Conservation (phyloP, 2,329 filamentous ascomycete genomes). For the Aspergillus chevalieri region DNA sequence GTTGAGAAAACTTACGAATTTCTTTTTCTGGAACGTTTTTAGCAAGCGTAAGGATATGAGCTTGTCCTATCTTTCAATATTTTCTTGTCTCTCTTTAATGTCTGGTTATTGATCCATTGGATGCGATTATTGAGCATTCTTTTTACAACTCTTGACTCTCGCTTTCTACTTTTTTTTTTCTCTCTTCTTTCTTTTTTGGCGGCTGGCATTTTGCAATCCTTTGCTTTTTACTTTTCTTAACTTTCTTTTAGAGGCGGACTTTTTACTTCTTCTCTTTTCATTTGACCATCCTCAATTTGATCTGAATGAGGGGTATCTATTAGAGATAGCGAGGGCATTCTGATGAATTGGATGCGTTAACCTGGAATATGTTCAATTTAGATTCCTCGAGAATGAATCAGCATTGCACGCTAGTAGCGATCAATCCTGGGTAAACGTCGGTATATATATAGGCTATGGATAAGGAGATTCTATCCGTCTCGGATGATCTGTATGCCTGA, state of each 20-base stretch:
- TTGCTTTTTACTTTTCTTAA: neutral
- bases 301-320: neutral
- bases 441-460: no score
- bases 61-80: conserved; percentile 15
- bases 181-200: neutral
- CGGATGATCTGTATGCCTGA: no score
- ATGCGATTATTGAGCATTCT: neutral
- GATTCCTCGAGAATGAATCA: neutral
- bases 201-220: neutral
- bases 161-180: neutral
- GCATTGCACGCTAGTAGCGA: no score
- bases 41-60: conserved; percentile 25
- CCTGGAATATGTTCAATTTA: neutral
- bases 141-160: neutral
- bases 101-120: conserved; percentile 13
- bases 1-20: conserved; percentile 28
- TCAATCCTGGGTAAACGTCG: no score
- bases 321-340: neutral
- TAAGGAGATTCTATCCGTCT: no score
- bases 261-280: neutral
- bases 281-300: neutral
- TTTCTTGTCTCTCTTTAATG: conserved; percentile 32
- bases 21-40: conserved; percentile 26
- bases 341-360: neutral
- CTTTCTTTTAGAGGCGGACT: neutral